Evolutionary conservation across 2,329 filamentous ascomycete genomes (phyloP), one percentile per base, ranked within the genome.

Genomic region (Diaporthe longicolla): DNA sequence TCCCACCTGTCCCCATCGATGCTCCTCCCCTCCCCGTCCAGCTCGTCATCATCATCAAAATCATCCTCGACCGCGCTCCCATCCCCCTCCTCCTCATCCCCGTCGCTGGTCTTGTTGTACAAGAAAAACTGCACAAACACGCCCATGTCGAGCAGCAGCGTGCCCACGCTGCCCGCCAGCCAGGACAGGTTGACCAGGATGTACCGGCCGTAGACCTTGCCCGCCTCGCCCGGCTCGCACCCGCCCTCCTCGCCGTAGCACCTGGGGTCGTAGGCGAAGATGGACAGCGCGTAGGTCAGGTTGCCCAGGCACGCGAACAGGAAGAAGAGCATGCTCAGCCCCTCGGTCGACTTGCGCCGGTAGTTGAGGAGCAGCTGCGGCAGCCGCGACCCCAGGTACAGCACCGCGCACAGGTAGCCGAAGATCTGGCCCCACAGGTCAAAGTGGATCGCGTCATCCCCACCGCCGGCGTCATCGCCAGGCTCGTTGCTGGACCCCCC

Each of bases 261-360:
- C 40, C 89, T 85, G 0, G 95, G 94, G 74, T 95, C 94, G 80
- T 95, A 98, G 0, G 95, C 95, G 76, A 98, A 89, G 78, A 99
- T 98, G 50, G 93, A 95, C 50, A 98, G 86, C 24, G 98, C 95
- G 80, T 97, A 98, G 0, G 95, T 98, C 77, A 98, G 83, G 82
- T 99, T 99, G 2, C 97, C 97, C 8, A 98, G 90, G 81, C 96
- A 98, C 6, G 97, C 97, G 82, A 99, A 98, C 29, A 98, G 87
- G 85, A 98, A 98, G 84, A 98, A 99, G 15, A 98, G 89, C 85
- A 98, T 92, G 77, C 94, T 96, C 26, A 99, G 93, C 4, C 97
- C 97, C 72, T 98, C 95, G 0, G 95, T 98, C 57, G 93, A 95
- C 85, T 97, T 97, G 76, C 97, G 93, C 26, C 94, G 91, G 85